Percentiles rank a stretch among this genome's conserved stretches.
Evolutionary conservation across 179 eudicot species (phyloP).

Genomic region (Vitellaria paradoxa): DNA sequence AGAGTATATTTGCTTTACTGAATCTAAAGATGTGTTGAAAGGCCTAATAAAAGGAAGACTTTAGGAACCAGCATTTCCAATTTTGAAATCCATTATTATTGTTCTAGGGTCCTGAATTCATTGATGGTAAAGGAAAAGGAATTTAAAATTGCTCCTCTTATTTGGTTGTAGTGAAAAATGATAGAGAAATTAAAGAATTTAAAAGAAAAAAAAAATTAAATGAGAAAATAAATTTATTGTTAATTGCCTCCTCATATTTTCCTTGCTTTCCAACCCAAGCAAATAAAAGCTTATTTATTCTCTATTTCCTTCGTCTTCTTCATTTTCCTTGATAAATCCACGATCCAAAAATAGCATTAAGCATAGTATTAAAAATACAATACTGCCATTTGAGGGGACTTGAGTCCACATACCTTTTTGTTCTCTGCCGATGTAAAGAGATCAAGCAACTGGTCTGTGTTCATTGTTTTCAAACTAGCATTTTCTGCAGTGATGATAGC

Average conservation of each 20-base stretch:
- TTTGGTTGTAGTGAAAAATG: too few species aligned
- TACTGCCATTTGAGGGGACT: neutral
- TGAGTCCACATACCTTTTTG: conserved; percentile 47
- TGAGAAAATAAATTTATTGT: too few species aligned
- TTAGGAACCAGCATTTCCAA: neutral
- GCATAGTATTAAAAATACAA: neutral
- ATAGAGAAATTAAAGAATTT: too few species aligned
- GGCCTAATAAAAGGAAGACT: neutral
- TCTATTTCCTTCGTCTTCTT: too few species aligned
- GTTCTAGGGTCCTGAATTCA: neutral
- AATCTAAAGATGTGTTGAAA: neutral
- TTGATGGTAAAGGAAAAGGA: too few species aligned
- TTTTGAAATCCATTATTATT: neutral
- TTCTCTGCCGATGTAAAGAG: conserved; percentile 85
- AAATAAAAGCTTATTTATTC: too few species aligned
- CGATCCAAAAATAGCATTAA: too few species aligned
- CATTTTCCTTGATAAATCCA: too few species aligned
- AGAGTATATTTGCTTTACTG: neutral
- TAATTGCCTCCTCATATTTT: too few species aligned
- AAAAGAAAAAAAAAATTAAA: too few species aligned
- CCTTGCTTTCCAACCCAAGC: too few species aligned
- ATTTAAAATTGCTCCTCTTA: neutral
- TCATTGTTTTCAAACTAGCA: conserved; percentile 98
- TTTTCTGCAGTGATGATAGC: conserved; percentile 95
- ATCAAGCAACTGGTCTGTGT: conserved; percentile 97